Conservation (phyloP, 164 flowering plant genomes). For the Cinnamomum micranthum region DNA sequence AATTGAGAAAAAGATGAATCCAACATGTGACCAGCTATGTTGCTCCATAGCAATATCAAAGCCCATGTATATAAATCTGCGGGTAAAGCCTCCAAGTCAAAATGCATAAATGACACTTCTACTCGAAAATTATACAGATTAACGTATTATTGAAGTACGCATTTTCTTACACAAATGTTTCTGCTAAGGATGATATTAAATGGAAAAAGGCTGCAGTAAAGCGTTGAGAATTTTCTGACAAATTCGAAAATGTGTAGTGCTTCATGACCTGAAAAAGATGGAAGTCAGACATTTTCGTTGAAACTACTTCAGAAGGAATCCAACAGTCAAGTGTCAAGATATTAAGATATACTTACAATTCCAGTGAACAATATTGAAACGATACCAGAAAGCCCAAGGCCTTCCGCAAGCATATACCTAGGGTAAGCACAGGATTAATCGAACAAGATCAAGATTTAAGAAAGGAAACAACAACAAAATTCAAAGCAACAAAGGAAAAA, state of each 20-base stretch:
- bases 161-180: constrained; percentile 84
- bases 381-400: constrained; percentile 96
- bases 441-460: constrained; percentile 2
- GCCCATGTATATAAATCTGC: constrained; percentile 99
- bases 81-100: constrained; percentile 17
- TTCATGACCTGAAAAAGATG: constrained; percentile 79
- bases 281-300: background rate
- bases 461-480: background rate
- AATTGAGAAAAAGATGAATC: constrained; percentile 97
- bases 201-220: constrained; percentile 95
- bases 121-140: constrained; percentile 3
- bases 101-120: background rate
- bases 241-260: constrained; percentile 85
- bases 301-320: background rate
- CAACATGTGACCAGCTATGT: constrained; percentile 99
- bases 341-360: constrained; percentile 60
- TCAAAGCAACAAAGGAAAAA: constrained; percentile 3
- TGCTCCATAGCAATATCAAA: constrained; percentile 98
- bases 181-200: constrained; percentile 95
- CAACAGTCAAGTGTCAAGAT: background rate
- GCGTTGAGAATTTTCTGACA: constrained; percentile 86
- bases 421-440: constrained; percentile 6
- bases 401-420: constrained; percentile 99
- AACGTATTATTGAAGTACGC: background rate
- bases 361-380: constrained; percentile 99